phyloP scores from a whole-genome alignment of 331 rosid species.

The Cucumis variabilis region DNA sequence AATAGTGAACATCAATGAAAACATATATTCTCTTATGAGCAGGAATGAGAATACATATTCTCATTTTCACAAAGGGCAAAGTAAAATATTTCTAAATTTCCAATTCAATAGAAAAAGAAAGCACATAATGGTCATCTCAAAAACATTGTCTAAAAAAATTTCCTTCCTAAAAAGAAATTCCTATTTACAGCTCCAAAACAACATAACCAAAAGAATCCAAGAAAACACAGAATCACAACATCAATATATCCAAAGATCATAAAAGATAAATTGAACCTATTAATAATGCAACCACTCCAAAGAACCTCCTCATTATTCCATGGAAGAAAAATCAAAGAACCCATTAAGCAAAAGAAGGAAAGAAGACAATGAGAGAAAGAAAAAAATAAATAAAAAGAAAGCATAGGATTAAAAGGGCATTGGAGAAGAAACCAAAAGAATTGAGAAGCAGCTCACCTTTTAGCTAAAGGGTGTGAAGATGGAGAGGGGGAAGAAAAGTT shows the following conservation, averaged over 20 bases:
- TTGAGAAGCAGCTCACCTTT: too few species aligned
- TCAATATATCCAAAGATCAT: not conserved
- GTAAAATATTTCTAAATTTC: not conserved
- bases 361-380: not conserved
- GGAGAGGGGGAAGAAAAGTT: too few species aligned
- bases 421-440: too few species aligned
- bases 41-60: not conserved
- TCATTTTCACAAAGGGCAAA: not conserved
- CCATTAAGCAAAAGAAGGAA: not conserved
- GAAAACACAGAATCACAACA: not conserved
- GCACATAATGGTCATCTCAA: not conserved
- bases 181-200: not conserved
- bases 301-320: not conserved
- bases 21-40: too few species aligned
- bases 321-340: not conserved
- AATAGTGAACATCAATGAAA: not conserved
- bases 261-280: not conserved
- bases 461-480: too few species aligned
- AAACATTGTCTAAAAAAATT: too few species aligned
- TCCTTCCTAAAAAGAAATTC: not conserved
- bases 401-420: not conserved
- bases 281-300: not conserved
- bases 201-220: not conserved
- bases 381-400: not conserved
- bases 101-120: conserved; percentile 5